These are phyloP conservation scores for Anthostomella pinea DNA, from an alignment of 2,329 filamentous ascomycete species.

Conservation along the genomic window DNA sequence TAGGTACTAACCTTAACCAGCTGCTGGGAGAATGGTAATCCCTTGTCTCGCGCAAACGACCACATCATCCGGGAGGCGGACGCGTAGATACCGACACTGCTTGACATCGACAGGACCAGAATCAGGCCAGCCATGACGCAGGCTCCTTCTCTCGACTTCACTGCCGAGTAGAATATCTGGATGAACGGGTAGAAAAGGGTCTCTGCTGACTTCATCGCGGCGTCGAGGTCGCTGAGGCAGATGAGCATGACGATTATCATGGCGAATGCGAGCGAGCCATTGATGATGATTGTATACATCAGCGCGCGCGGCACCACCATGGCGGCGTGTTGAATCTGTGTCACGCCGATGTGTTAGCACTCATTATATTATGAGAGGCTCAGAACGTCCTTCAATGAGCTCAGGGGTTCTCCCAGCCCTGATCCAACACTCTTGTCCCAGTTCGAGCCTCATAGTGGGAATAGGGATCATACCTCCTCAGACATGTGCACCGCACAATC, in stretches of 20 bases:
- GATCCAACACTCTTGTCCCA: too few species aligned
- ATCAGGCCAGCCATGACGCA: constrained; percentile 28
- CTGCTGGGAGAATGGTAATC: constrained; percentile 19
- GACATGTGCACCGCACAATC: constrained; percentile 24
- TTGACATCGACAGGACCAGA: constrained; percentile 16
- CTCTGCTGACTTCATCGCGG: constrained; percentile 11
- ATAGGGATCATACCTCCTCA: too few species aligned
- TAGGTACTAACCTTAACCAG: constrained; percentile 15
- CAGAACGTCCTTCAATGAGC: too few species aligned
- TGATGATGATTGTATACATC: constrained; percentile 22
- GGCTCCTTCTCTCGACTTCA: constrained; percentile 20
- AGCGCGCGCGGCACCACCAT: constrained; percentile 19
- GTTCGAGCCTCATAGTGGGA: too few species aligned
- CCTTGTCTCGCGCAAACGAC: constrained; percentile 26
- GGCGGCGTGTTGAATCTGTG: constrained; percentile 17
- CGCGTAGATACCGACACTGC: constrained; percentile 21
- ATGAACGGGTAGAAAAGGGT: constrained; percentile 28
- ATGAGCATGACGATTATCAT: constrained; percentile 23
- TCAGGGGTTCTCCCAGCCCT: too few species aligned
- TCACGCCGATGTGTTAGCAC: too few species aligned
- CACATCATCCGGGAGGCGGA: constrained; percentile 25
- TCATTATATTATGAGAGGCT: too few species aligned
- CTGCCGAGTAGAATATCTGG: constrained; percentile 21
- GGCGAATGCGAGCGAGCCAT: constrained; percentile 21
- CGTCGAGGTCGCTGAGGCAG: constrained; percentile 19